Conservation (phyloP, 805 yeast genomes). For the Spathaspora sp. region DNA sequence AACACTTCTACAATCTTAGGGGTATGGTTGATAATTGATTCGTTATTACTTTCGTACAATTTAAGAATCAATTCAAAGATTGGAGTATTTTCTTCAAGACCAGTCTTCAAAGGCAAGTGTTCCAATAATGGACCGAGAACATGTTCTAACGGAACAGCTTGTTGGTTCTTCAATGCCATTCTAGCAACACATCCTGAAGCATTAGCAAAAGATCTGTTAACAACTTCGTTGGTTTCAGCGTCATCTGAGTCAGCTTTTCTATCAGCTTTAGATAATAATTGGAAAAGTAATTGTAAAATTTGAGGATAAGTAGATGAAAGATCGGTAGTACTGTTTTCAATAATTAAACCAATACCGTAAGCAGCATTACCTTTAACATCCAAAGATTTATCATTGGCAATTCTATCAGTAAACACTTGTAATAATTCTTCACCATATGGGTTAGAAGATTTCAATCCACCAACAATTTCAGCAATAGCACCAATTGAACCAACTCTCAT, state of each 20-base stretch:
- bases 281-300: slow-evolving; percentile 71
- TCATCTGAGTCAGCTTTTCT: slow-evolving; percentile 50
- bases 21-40: slow-evolving; percentile 50
- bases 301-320: slow-evolving; percentile 62
- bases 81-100: slow-evolving; percentile 90
- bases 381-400: slow-evolving; percentile 71
- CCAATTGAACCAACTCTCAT: slow-evolving; percentile 87
- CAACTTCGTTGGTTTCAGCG: slow-evolving; percentile 74
- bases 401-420: slow-evolving; percentile 62
- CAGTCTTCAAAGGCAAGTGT: slow-evolving; percentile 83
- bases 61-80: slow-evolving; percentile 74
- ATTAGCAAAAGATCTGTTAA: slow-evolving; percentile 84
- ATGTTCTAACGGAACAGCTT: slow-evolving; percentile 66
- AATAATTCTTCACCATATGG: slow-evolving; percentile 69
- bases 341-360: slow-evolving; percentile 84
- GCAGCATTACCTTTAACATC: slow-evolving; percentile 95
- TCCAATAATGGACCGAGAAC: slow-evolving; percentile 73
- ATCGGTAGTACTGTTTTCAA: slow-evolving; percentile 53
- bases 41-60: slow-evolving; percentile 63
- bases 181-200: slow-evolving; percentile 97
- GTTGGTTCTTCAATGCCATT: slow-evolving; percentile 70
- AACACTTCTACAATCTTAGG: slow-evolving; percentile 65
- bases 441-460: slow-evolving; percentile 63
- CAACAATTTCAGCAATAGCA: slow-evolving; percentile 83
- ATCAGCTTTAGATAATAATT: slow-evolving; percentile 68